Conservation (phyloP, 768 basidiomycete genomes). For the Calvatia gigantea region DNA sequence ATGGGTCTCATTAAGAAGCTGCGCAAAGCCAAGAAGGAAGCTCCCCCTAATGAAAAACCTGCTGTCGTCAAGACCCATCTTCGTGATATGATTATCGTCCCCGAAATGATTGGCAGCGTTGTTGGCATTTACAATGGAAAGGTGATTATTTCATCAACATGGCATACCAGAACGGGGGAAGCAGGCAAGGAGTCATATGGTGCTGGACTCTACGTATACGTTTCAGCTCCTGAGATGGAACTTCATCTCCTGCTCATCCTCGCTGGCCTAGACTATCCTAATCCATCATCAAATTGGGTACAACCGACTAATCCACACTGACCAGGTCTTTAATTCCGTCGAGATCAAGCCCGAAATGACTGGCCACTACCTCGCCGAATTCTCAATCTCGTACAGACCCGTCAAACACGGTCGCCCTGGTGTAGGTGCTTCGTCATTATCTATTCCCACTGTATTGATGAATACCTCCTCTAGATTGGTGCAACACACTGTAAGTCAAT, state of each 20-base stretch:
- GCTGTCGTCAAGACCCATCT: slow-evolving; percentile 98
- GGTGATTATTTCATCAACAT: slow-evolving; percentile 37
- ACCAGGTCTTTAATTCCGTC: slow-evolving; percentile 87
- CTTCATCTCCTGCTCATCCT: neutral
- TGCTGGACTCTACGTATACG: neutral
- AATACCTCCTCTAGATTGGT: slow-evolving; percentile 58
- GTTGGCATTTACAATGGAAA: slow-evolving; percentile 99
- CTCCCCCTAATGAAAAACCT: slow-evolving; percentile 98
- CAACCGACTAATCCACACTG: neutral
- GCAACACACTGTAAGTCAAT: slow-evolving; percentile 77
- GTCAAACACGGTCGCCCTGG: slow-evolving; percentile 99
- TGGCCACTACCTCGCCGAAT: slow-evolving; percentile 98
- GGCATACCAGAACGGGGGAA: neutral
- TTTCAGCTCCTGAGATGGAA: neutral
- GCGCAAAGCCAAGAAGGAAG: slow-evolving; percentile 99
- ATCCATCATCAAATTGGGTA: neutral
- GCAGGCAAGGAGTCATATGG: too few species aligned
- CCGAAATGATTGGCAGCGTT: slow-evolving; percentile 99
- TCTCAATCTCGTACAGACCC: slow-evolving; percentile 95
- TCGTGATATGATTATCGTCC: slow-evolving; percentile 99
- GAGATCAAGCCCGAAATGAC: slow-evolving; percentile 99
- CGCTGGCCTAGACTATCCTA: neutral
- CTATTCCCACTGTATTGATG: neutral
- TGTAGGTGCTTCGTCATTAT: slow-evolving; percentile 54
- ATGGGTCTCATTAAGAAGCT: slow-evolving; percentile 99